phyloP scores from a whole-genome alignment of 1,284 basidiomycete genomes.

The Pseudomicrostroma phylloplanum region DNA sequence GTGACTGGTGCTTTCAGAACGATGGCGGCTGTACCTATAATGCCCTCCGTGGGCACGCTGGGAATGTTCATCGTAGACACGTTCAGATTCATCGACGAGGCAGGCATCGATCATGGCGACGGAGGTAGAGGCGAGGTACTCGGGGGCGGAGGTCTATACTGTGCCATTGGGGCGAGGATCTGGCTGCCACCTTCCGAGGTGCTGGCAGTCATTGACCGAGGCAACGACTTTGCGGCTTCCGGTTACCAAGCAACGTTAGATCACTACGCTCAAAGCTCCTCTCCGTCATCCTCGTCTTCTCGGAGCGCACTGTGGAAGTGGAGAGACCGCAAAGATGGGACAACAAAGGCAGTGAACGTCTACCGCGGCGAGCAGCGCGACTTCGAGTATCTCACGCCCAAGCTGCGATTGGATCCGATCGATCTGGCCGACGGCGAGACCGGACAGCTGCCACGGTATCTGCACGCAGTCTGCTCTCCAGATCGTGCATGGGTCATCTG shows the following conservation, averaged over 20 bases:
- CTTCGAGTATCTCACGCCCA: constrained; percentile 17
- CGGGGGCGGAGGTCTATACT: constrained; percentile 18
- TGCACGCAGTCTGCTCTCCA: constrained; percentile 18
- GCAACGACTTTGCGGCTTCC: constrained; percentile 8
- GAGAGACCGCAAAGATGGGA: constrained; percentile 12
- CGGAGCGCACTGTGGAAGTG: constrained; percentile 11
- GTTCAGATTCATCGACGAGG: constrained; percentile 12
- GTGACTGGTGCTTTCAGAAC: not conserved
- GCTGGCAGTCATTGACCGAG: constrained; percentile 15
- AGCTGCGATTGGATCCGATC: constrained; percentile 16
- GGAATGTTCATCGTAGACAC: constrained; percentile 21
- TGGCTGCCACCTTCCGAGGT: constrained; percentile 12
- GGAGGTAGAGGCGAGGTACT: constrained; percentile 9
- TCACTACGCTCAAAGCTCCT: not conserved
- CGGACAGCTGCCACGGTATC: constrained; percentile 6
- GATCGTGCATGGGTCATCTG: constrained; percentile 9
- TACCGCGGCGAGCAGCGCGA: constrained; percentile 17
- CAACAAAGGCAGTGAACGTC: constrained; percentile 17
- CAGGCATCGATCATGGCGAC: constrained; percentile 9
- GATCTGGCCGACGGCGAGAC: constrained; percentile 9
- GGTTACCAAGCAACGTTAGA: constrained; percentile 8
- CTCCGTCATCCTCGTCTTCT: not conserved
- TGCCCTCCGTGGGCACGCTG: constrained; percentile 11
- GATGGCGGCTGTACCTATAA: not conserved
- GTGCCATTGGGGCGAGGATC: constrained; percentile 14